Evolutionary conservation across 2,329 filamentous ascomycete genomes (phyloP), one percentile per base, ranked within the genome.

Genomic region (Botryosphaeria dothidea): DNA sequence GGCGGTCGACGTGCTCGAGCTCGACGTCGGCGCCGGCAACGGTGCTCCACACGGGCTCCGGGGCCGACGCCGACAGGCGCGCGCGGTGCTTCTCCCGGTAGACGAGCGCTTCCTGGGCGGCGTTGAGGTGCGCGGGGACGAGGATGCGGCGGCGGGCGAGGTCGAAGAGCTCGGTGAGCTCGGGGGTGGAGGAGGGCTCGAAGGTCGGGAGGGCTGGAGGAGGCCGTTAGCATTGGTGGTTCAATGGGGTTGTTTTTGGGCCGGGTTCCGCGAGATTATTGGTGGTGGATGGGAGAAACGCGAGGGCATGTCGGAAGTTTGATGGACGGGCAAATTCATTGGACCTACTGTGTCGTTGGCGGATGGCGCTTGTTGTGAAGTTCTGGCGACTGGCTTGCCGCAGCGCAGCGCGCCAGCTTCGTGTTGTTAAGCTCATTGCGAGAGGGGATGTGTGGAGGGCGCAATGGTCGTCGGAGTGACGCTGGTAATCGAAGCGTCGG

Each of bases 81-180:
- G 78, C 71, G n/a, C 72, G 72, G 72, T 79, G 73, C 38, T 78
- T 76, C 19, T 73, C 66, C 51, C 71, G 70, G 73, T 78, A 82
- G 68, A 83, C 77, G 31, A 83, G 76, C 65, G 75, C 72, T 31
- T 74, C 69, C 68, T 83, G 80, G 43, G 74, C 73, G 17, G 70
- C 67, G 65, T 73, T 77, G 61, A 84, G 76, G 70, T 81, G 78
- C 6, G 64, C 64, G 15, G 81, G 81, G 23, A 83, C 74, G 65
- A 83, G 76, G 68, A 83, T 70, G 58, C 79, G 78, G 51, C 72
- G 73, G 67, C 82, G 81, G 61, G 82, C 71, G 9, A 67, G 73
- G 5, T 71, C 67, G 65, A 84, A 78, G 38, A 80, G 67, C 21
- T 69, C 57, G 57, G 80, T 72, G 63, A 83, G 79, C 49, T 79